These are phyloP conservation scores for Penicillium robsamsonii DNA, from an alignment of 495 filamentous ascomycete genomes.

Conservation along the genomic window DNA sequence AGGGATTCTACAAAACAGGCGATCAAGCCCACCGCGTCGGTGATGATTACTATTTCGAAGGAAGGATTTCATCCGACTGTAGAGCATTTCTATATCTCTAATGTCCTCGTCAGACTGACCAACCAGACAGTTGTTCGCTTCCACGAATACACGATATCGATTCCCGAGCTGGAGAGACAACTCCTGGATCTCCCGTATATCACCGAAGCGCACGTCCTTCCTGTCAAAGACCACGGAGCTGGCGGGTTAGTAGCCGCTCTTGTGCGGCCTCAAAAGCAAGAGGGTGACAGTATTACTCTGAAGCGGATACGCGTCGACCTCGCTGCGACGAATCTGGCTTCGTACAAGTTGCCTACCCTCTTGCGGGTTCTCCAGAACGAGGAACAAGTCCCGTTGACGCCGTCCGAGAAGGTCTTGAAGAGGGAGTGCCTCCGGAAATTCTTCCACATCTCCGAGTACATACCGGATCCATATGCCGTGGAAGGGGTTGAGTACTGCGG, in stretches of 20 bases:
- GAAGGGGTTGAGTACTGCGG: neutral
- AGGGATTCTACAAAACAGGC: slow-evolving; percentile 14
- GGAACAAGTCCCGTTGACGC: neutral
- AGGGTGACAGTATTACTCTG: neutral
- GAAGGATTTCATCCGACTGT: slow-evolving; percentile 9
- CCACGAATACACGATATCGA: neutral
- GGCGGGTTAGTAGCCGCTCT: slow-evolving; percentile 1
- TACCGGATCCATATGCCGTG: slow-evolving; percentile 1
- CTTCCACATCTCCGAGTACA: slow-evolving; percentile 1
- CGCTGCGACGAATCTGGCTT: neutral
- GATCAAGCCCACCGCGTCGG: slow-evolving; percentile 9
- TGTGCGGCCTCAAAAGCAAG: neutral
- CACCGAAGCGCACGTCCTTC: slow-evolving; percentile 5
- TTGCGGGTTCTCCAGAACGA: slow-evolving; percentile 1
- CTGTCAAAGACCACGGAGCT: slow-evolving; percentile 2
- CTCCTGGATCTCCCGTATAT: slow-evolving; percentile 6
- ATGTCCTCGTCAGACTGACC: neutral
- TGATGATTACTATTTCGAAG: slow-evolving; percentile 9
- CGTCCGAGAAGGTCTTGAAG: neutral
- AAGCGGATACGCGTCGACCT: neutral
- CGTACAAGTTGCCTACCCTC: slow-evolving; percentile 2
- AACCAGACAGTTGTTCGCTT: slow-evolving; percentile 3
- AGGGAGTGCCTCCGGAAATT: slow-evolving; percentile 1
- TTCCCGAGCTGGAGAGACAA: slow-evolving; percentile 2
- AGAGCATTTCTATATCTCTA: neutral